Evolutionary conservation across 2,329 filamentous ascomycete genomes (phyloP), one percentile per base, ranked within the genome.

Genomic region (Paecilomyces sp.): DNA sequence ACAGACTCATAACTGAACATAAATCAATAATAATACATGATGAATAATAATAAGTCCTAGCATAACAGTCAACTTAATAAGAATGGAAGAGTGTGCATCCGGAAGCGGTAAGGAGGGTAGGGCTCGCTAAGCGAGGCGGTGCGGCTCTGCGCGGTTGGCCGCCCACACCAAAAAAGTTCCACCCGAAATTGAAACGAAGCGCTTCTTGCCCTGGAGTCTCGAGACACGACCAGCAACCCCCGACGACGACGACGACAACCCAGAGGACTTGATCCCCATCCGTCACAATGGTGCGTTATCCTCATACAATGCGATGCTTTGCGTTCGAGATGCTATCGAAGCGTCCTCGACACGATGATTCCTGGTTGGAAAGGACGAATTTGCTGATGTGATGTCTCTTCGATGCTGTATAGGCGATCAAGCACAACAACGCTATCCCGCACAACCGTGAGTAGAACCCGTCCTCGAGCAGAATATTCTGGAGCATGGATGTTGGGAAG

Each of bases 401-500:
- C 11, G 61, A 56, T 67, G 69, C 64, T 70, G 65, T 72, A 70
- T 76, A 88, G 92, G 90, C 93, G 86, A 96, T 97, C 91, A 96
- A 96, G 88, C 92, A 97, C 90, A 97, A 97, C 85, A 92, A 97
- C 86, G 90, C 93, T 85, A 89, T 97, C 82, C 89, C 90, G 80
- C 90, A 93, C 87, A 96, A 95, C 88, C 92, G 89, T 91, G 83
- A 84, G 88, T 78, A 58, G 36, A 15, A 53, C 56, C 25, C n/a
- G 36, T 12, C n/a, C 25, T 61, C 13, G 57, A 58, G 67, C 57
- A 61, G 69, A 59, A 60, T 54, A 58, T 55, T 60, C 25, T 57
- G 55, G 63, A 65, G 64, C 59, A 33, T 61, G 50, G 61, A 60
- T 61, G 58, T 64, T 66, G 65, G 65, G 61, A 59, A 33, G 2